Base-by-base conservation (phyloP, 2,329 filamentous ascomycete species). In the Aspergillus hiratsukae region DNA sequence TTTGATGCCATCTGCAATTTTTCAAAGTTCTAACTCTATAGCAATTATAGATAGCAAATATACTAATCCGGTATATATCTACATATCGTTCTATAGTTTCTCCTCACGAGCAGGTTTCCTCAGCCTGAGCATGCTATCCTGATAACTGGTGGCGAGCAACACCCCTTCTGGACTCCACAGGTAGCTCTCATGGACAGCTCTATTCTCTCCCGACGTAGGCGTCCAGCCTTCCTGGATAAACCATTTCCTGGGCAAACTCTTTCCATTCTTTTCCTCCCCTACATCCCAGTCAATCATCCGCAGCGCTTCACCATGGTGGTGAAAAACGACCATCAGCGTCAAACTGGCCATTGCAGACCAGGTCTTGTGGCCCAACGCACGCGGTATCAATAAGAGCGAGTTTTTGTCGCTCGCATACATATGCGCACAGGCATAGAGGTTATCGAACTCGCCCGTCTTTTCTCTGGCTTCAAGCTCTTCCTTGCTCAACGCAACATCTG, bases 391-490 rank as follows among this genome's bases (percentile, higher is more conserved):
- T 66, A 80, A 78, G 11, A 84, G 68, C 19, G 79, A 80, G 55
- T 84, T 84, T 25, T 79, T 76, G 61, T 84, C 83, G 35, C 78
- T 81, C 0, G 81, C 78, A 62, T 83, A 85, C 46, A 84, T 71
- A 66, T 85, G 83, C 3, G 81, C 81, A 61, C 80, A 82, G 1
- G 81, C 78, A 60, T 84, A 82, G 19, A 85, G 66, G 60, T 85
- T 85, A 31, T 80, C 76, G 51, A 66, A 73, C 58, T 66, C 72
- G 57, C 64, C 75, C 14, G 52, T 69, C 52, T 64, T 54, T 17
- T 72, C 71, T 35, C 57, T 67, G 2, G 37, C 37, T 49, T 56
- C 57, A 37, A 60, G 52, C 19, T 58, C 53, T 27, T 61, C 58
- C 25, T 51, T 62, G 28, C 66, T 64, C 60, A 62, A 40, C 6